Conservation (phyloP, 169 alveolate species). For the Amoebophrya sp. region DNA sequence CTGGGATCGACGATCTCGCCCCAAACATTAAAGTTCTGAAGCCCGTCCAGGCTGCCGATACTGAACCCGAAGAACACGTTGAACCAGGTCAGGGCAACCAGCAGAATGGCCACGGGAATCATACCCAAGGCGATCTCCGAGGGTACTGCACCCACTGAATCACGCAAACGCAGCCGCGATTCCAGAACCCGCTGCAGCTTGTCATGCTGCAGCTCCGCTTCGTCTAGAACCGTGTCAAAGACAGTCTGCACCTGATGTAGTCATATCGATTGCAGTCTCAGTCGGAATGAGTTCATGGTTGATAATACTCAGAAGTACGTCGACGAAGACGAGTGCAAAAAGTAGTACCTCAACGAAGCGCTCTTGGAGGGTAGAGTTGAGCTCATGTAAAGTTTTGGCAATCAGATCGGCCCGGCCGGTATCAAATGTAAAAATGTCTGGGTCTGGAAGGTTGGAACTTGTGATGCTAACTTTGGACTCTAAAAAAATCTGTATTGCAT, state of each 20-base stretch:
- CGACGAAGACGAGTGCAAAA: too few relatives aligned
- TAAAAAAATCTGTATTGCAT: too few relatives aligned
- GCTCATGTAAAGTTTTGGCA: neutral
- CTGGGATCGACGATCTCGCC: neutral
- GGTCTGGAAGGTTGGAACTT: too few relatives aligned
- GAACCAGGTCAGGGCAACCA: neutral
- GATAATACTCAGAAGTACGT: too few relatives aligned
- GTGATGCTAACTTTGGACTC: too few relatives aligned
- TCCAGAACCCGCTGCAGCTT: neutral
- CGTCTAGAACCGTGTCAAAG: neutral
- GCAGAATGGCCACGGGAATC: neutral
- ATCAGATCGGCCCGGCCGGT: neutral
- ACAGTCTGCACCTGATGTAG: neutral
- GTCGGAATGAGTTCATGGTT: too few relatives aligned
- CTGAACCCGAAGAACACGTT: neutral
- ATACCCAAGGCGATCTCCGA: neutral
- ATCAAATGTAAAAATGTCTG: too few relatives aligned
- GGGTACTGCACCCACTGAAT: neutral
- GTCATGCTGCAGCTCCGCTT: neutral
- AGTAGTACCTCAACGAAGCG: neutral
- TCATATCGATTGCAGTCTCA: too few relatives aligned
- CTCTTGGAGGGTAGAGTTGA: neutral
- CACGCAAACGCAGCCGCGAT: neutral
- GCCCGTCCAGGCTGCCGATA: neutral
- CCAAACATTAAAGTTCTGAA: neutral